Evolutionary conservation across 2,329 filamentous ascomycete species (phyloP).

Genomic region (Cladophialophora exuberans): DNA sequence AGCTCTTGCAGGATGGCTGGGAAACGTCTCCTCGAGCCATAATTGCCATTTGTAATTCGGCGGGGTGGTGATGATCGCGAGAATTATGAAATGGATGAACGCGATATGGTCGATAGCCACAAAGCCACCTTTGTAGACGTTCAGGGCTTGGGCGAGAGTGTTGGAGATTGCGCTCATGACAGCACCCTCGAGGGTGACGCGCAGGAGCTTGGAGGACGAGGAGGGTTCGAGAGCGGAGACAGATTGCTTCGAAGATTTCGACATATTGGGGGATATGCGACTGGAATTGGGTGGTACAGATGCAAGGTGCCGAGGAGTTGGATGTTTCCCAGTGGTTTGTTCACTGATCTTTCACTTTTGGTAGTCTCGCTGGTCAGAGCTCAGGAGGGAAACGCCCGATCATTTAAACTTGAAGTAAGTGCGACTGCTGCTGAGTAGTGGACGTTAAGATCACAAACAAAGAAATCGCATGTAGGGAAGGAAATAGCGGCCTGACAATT

Average conservation of each 20-base stretch:
- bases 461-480: background rate
- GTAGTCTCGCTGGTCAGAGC: too few relatives aligned
- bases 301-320: too few relatives aligned
- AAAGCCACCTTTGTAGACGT: conserved; percentile 53
- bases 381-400: background rate
- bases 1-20: conserved; percentile 48
- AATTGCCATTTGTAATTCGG: conserved; percentile 88
- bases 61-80: conserved; percentile 72
- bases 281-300: background rate
- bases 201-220: conserved; percentile 48
- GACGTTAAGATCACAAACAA: background rate
- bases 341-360: too few relatives aligned
- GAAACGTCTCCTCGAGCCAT: conserved; percentile 74
- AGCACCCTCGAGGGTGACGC: conserved; percentile 67
- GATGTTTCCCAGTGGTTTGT: too few relatives aligned
- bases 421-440: too few relatives aligned
- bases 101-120: conserved; percentile 50
- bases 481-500: background rate
- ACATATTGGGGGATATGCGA: background rate
- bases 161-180: conserved; percentile 70
- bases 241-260: background rate
- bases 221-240: background rate
- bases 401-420: background rate
- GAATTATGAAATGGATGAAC: conserved; percentile 72
- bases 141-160: conserved; percentile 71